A percentile compares a stretch with the other conserved stretches of the same genome.
phyloP scores from a whole-genome alignment of 257 asterid genomes.

The Solanum lycopersicoides region DNA sequence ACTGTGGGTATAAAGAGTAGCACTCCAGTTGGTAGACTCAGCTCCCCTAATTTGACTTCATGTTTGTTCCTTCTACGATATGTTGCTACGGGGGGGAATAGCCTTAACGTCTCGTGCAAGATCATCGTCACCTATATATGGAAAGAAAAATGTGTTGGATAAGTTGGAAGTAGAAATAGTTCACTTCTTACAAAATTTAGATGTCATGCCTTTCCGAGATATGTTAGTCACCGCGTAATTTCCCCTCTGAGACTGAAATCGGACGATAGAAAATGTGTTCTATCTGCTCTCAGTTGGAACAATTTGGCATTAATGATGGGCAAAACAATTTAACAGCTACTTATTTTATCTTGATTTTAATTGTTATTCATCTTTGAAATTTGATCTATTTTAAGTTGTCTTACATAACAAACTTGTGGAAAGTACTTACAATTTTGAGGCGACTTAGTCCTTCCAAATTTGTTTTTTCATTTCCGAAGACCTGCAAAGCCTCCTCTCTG shows the following conservation, averaged over 20 bases:
- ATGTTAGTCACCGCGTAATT: neutral
- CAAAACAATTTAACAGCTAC: too few species aligned
- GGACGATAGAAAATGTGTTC: neutral
- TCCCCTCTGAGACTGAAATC: neutral
- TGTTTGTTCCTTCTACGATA: neutral
- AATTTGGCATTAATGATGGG: too few species aligned
- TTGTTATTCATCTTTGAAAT: too few species aligned
- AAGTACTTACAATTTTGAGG: slow-evolving; percentile 19
- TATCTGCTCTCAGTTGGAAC: neutral
- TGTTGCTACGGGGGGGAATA: slow-evolving; percentile 17
- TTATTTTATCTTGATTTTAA: too few species aligned
- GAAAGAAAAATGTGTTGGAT: neutral
- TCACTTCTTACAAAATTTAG: neutral
- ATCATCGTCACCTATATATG: slow-evolving; percentile 22
- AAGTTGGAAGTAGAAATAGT: too few species aligned
- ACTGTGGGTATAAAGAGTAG: slow-evolving; percentile 8
- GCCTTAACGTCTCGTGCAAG: slow-evolving; percentile 15
- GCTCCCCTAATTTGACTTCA: slow-evolving; percentile 10
- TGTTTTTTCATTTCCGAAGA: slow-evolving; percentile 16
- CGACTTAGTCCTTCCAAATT: slow-evolving; percentile 11
- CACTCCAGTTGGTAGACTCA: slow-evolving; percentile 6
- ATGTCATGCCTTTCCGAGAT: neutral
- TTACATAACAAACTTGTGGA: too few species aligned
- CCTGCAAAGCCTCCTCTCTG: slow-evolving; percentile 20
- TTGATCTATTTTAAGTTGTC: too few species aligned